Percentiles rank a stretch among this genome's conserved stretches.
These are phyloP conservation scores for Ophiostoma ips DNA, from an alignment of 2,329 filamentous ascomycete genomes.

Conservation along the genomic window DNA sequence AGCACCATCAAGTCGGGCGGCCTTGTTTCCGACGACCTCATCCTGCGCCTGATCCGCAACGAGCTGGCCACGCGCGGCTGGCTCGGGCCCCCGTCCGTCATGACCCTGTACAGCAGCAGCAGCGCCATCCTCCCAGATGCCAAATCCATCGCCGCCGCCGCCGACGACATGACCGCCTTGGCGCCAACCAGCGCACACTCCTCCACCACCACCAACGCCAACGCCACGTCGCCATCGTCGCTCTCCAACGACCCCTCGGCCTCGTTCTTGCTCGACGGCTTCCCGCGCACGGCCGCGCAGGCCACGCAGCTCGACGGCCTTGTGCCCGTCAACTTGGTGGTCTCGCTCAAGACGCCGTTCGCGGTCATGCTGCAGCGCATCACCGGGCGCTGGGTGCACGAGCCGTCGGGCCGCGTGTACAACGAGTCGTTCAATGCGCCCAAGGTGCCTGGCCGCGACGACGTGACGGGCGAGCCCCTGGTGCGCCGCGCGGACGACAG, in stretches of 20 bases:
- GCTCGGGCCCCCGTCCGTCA: slow-evolving; percentile 40
- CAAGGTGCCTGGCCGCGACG: slow-evolving; percentile 65
- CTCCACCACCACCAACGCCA: background rate
- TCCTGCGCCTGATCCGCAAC: slow-evolving; percentile 81
- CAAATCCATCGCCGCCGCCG: slow-evolving; percentile 16
- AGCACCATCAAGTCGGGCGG: slow-evolving; percentile 73
- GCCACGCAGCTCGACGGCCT: slow-evolving; percentile 63
- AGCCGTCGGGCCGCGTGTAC: slow-evolving; percentile 81
- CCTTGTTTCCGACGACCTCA: slow-evolving; percentile 84
- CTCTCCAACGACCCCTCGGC: slow-evolving; percentile 58
- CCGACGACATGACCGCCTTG: slow-evolving; percentile 17
- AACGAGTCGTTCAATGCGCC: slow-evolving; percentile 89
- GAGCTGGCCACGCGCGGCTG: slow-evolving; percentile 78
- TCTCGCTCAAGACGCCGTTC: slow-evolving; percentile 73
- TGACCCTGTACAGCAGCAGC: slow-evolving; percentile 28
- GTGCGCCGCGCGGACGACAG: slow-evolving; percentile 76
- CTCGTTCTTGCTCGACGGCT: slow-evolving; percentile 92
- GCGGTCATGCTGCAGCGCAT: slow-evolving; percentile 83
- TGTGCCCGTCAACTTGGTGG: slow-evolving; percentile 88
- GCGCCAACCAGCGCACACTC: no score
- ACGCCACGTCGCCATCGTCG: background rate
- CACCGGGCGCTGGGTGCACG: slow-evolving; percentile 84
- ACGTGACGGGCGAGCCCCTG: slow-evolving; percentile 77
- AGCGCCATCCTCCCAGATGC: no score
- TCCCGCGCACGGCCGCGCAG: slow-evolving; percentile 76